These are phyloP conservation scores for Clarireedia hainanense DNA, from an alignment of 2,329 filamentous ascomycete species.

Conservation along the genomic window DNA sequence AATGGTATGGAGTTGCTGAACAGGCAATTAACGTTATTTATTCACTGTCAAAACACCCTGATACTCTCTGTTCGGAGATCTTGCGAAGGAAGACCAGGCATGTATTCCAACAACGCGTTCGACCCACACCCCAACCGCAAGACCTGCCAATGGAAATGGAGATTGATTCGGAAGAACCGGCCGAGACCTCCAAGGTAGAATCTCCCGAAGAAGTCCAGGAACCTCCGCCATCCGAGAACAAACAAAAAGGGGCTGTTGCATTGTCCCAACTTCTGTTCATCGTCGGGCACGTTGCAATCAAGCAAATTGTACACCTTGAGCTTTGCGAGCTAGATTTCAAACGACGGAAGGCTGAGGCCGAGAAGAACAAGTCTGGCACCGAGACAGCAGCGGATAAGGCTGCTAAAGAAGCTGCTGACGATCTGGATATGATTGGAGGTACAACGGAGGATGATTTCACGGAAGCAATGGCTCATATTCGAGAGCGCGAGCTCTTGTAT, in stretches of 20 bases:
- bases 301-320: constrained; percentile 97
- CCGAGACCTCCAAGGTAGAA: constrained; percentile 14
- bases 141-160: constrained; percentile 24
- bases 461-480: constrained; percentile 76
- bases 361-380: constrained; percentile 50
- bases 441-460: constrained; percentile 94
- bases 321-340: constrained; percentile 98
- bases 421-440: constrained; percentile 91
- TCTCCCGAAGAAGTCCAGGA: constrained; percentile 5
- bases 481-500: constrained; percentile 76
- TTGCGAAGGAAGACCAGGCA: constrained; percentile 77
- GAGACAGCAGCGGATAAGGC: constrained; percentile 42
- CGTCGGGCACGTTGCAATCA: constrained; percentile 93
- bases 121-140: constrained; percentile 10
- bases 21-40: constrained; percentile 96
- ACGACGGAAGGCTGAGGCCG: constrained; percentile 83
- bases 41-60: constrained; percentile 84
- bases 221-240: constrained; percentile 28
- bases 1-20: constrained; percentile 94
- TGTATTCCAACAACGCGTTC: constrained; percentile 51
- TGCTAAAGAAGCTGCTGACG: constrained; percentile 66
- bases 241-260: constrained; percentile 62
- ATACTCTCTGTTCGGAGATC: constrained; percentile 86
- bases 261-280: constrained; percentile 91
- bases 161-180: constrained; percentile 21